Evolutionary conservation across 495 filamentous ascomycete species (phyloP).

Genomic region (Mytilinidion resinicola): DNA sequence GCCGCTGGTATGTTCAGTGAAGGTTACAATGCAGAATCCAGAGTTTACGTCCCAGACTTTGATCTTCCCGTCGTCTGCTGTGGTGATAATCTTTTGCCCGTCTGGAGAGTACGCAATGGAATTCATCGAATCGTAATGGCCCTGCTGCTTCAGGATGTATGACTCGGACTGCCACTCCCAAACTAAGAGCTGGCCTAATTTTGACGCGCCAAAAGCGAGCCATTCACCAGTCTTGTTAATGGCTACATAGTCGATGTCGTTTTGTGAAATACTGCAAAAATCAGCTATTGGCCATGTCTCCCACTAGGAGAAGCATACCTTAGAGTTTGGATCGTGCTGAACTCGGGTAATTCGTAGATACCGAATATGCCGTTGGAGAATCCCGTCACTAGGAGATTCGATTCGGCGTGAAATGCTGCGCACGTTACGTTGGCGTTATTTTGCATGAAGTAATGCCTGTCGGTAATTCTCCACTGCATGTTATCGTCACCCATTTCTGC

Average conservation of each 20-base stretch:
- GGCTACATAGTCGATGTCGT: constrained; percentile 87
- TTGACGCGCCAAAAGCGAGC: constrained; percentile 96
- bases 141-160: constrained; percentile 97
- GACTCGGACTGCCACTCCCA: constrained; percentile 99
- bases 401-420: constrained; percentile 76
- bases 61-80: constrained; percentile 93
- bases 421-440: constrained; percentile 81
- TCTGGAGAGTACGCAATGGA: constrained; percentile 87
- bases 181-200: constrained; percentile 86
- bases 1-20: constrained; percentile 91
- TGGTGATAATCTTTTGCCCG: constrained; percentile 84
- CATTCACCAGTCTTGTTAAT: constrained; percentile 93
- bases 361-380: constrained; percentile 93
- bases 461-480: constrained; percentile 74
- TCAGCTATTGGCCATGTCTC: constrained; percentile 24
- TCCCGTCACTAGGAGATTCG: constrained; percentile 81
- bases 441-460: constrained; percentile 88
- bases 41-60: constrained; percentile 97
- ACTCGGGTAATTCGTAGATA: constrained; percentile 93
- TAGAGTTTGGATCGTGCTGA: constrained; percentile 85
- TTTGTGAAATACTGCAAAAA: constrained; percentile 76
- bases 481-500: constrained; percentile 55
- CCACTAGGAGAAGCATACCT: constrained; percentile 39
- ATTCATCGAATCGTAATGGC: constrained; percentile 96
- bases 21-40: constrained; percentile 95